A percentile compares a stretch with the other conserved stretches of the same genome.
Evolutionary conservation across 2,329 filamentous ascomycete species (phyloP).

Genomic region (Metarhizium anisopliae): DNA sequence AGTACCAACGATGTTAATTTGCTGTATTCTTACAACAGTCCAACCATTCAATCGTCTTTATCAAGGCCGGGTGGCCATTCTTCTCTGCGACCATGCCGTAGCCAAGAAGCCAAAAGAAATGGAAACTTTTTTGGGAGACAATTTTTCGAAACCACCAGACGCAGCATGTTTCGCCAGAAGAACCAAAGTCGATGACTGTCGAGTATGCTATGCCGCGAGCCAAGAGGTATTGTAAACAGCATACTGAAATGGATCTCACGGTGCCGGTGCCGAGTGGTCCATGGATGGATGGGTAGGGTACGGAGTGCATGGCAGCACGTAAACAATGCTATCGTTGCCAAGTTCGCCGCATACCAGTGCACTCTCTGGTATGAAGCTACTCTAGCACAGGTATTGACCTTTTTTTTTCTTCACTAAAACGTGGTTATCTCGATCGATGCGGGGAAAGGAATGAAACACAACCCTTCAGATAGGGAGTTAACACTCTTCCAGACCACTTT

Average conservation of each 20-base stretch:
- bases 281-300: neutral
- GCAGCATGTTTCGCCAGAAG: neutral
- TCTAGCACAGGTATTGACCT: neutral
- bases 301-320: neutral
- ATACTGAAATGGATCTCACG: neutral
- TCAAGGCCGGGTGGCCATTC: no score
- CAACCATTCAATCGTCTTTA: no score
- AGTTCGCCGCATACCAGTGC: conserved; percentile 1
- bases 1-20: no score
- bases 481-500: no score
- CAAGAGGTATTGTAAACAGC: no score
- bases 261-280: neutral
- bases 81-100: no score
- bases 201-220: neutral
- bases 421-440: neutral
- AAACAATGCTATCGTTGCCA: neutral
- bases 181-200: neutral
- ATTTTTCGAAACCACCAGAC: neutral
- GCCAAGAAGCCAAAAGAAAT: no score
- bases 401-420: neutral
- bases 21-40: no score
- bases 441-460: neutral
- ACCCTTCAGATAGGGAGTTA: neutral
- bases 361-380: neutral
- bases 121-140: neutral